Evolutionary conservation across 495 filamentous ascomycete genomes (phyloP).

Genomic region (Talaromyces wortmannii): DNA sequence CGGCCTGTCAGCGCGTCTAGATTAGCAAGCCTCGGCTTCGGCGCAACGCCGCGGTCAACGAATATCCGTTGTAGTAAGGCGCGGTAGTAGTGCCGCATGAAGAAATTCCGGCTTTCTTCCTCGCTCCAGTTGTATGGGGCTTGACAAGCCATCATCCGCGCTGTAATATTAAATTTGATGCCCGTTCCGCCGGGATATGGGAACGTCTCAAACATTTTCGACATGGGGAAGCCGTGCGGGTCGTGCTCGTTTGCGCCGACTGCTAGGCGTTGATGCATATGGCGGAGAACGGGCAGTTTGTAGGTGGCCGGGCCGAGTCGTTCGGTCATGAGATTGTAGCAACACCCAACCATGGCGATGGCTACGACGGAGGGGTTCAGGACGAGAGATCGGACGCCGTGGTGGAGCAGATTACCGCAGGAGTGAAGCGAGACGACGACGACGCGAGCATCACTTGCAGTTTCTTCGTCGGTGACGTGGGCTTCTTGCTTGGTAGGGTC

Average conservation of each 20-base stretch:
- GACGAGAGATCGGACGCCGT: constrained; percentile 78
- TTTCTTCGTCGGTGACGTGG: neutral
- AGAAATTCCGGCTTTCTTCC: constrained; percentile 76
- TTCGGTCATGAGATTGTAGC: constrained; percentile 94
- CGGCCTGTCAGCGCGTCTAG: constrained; percentile 1
- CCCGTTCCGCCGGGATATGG: constrained; percentile 45
- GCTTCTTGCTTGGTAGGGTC: constrained; percentile 7
- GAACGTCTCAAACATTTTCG: constrained; percentile 58
- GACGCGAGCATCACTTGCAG: constrained; percentile 34
- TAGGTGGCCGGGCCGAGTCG: constrained; percentile 78
- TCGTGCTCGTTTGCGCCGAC: constrained; percentile 59
- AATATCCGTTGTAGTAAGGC: constrained; percentile 87
- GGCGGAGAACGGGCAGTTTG: constrained; percentile 66
- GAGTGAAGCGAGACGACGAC: constrained; percentile 95
- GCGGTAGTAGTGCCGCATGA: constrained; percentile 90
- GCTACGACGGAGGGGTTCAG: constrained; percentile 77
- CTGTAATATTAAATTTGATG: constrained; percentile 86
- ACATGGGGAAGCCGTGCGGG: constrained; percentile 91
- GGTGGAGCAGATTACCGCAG: constrained; percentile 94
- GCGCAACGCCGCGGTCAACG: constrained; percentile 69
- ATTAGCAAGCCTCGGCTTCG: constrained; percentile 39
- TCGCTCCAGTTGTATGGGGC: constrained; percentile 87
- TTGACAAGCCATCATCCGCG: constrained; percentile 94
- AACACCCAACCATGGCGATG: constrained; percentile 93
- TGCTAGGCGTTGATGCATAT: constrained; percentile 47